Evolutionary conservation across 148 eudicot species (phyloP), one percentile per base, ranked within the genome.

Genomic region (Chenopodium album): DNA sequence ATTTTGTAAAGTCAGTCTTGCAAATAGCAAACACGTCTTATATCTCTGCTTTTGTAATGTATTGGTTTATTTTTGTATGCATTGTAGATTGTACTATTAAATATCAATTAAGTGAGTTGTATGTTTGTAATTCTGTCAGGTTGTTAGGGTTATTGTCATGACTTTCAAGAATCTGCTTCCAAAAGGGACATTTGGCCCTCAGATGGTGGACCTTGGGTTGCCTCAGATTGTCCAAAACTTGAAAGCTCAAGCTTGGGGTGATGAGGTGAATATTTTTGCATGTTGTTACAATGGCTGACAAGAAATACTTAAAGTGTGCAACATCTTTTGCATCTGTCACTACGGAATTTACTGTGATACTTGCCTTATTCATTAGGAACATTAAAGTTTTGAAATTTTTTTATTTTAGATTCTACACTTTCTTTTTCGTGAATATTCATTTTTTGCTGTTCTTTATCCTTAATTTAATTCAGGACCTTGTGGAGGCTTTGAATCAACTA

Each of bases 221-320:
- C 92, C 90, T 5, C 98, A 92, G 85, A 75, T 89, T 72, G 94
- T 96, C 82, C 95, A 96, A 89, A 96, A 88, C 88, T 84, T 94
- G 85, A 94, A 92, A 89, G 93, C 95, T 37, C 97, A 96, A 63
- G 97, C 99, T 71, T 92, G 97, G 99, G 90, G 97, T 81, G 99
- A 96, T 78, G 99, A 96, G 98, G 99, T 96, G 89, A 84, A n/a
- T 31, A 13, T 52, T 14, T 20, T 4, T 28, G 9, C 66, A 13
- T 29, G 41, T 59, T 54, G 11, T 26, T 19, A 22, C 52, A 37
- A 52, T 26, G 22, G 62, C 22, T 56, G 16, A 28, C 72, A 10
- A 64, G 14, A 41, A 76, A 32, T 76, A 47, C 50, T 62, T 34
- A n/a, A 34, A 69, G 14, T 50, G 54, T 50, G 54, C 54, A 50